These are phyloP conservation scores for Uncinocarpus reesii DNA, from an alignment of 2,329 filamentous ascomycete genomes.

Conservation along the genomic window DNA sequence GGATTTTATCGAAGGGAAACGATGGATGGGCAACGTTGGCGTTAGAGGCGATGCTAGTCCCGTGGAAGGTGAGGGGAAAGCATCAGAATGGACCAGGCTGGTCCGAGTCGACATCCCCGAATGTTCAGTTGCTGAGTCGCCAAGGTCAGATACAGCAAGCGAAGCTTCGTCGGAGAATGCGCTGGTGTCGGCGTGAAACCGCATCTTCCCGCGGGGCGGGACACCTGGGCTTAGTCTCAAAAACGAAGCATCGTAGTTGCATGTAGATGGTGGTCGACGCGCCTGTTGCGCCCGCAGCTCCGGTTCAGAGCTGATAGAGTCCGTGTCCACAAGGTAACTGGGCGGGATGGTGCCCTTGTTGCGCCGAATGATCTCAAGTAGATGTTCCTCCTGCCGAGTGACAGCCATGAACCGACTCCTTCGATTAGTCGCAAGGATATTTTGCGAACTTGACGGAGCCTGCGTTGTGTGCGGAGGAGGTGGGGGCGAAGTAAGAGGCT, in stretches of 20 bases:
- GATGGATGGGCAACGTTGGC: constrained; percentile 24
- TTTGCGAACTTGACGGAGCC: constrained; percentile 21
- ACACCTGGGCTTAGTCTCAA: constrained; percentile 31
- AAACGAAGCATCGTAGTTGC: constrained; percentile 32
- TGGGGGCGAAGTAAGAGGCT: constrained; percentile 22
- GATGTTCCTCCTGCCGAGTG: constrained; percentile 44
- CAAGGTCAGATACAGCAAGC: constrained; percentile 5
- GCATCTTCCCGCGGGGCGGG: constrained; percentile 19
- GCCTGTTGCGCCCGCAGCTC: constrained; percentile 13
- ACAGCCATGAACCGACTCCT: constrained; percentile 43
- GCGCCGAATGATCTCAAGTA: constrained; percentile 42
- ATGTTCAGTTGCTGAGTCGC: constrained; percentile 28
- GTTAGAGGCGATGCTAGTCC: constrained; percentile 18
- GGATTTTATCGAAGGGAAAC: constrained; percentile 26
- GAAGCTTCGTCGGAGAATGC: constrained; percentile 9
- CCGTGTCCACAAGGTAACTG: constrained; percentile 27
- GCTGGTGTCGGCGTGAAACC: constrained; percentile 22
- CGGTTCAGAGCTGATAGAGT: constrained; percentile 7
- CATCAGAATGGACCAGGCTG: constrained; percentile 32
- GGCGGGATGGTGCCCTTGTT: constrained; percentile 40
- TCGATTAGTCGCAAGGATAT: constrained; percentile 21
- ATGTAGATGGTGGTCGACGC: constrained; percentile 15
- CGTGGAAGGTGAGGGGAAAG: constrained; percentile 33
- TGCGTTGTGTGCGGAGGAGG: constrained; percentile 17
- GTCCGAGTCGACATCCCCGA: constrained; percentile 25